A percentile compares a stretch with the other conserved stretches of the same genome.
phyloP scores from a whole-genome alignment of 257 asterid species.

The Solanum acaule region DNA sequence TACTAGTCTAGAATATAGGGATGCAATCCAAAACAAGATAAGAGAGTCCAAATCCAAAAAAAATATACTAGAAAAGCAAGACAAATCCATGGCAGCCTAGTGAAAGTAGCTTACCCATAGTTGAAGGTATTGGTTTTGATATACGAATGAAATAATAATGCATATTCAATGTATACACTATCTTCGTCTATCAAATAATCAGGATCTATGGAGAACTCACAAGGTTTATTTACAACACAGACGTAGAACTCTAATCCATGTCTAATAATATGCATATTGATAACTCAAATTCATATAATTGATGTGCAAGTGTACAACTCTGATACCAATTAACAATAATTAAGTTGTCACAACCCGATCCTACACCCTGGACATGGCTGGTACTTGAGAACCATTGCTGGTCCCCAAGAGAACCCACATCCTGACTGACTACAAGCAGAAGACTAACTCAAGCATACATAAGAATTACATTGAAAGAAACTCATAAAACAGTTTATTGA shows the following conservation, averaged over 20 bases:
- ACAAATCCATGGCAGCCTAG: not conserved
- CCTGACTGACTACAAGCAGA: too few relatives aligned
- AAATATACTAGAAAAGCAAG: not conserved
- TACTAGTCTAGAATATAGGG: not conserved
- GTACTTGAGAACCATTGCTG: too few relatives aligned
- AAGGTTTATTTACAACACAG: not conserved
- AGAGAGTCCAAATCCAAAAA: not conserved
- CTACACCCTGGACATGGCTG: too few relatives aligned
- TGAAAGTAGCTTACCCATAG: not conserved
- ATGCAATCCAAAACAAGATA: not conserved
- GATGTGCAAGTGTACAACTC: not conserved
- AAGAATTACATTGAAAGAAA: too few relatives aligned
- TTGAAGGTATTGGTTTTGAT: not conserved
- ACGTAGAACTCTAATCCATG: not conserved
- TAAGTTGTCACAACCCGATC: too few relatives aligned
- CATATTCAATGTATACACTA: not conserved
- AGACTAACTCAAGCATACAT: too few relatives aligned
- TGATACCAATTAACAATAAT: not conserved
- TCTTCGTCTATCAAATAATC: too few relatives aligned
- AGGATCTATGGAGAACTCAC: not conserved
- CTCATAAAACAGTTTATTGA: too few relatives aligned
- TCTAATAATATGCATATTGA: not conserved
- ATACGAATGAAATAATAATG: not conserved
- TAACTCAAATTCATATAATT: not conserved
- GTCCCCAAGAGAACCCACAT: too few relatives aligned